Percentiles rank a stretch among this genome's conserved stretches.
Conservation (phyloP, 2,329 filamentous ascomycete genomes). For the Didymella segeticola region DNA sequence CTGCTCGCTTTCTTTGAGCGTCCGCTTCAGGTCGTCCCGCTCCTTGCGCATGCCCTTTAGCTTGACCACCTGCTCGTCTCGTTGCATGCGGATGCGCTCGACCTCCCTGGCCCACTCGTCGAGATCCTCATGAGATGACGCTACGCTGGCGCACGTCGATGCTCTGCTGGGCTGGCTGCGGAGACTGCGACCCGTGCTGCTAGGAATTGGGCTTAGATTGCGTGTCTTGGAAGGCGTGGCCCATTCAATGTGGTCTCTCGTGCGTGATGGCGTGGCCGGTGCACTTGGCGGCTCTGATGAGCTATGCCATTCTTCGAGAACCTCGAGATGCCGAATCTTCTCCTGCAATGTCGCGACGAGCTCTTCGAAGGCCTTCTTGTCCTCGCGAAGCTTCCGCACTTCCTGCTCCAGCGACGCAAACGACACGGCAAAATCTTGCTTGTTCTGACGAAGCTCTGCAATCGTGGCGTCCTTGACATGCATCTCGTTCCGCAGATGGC, state of each 20-base stretch:
- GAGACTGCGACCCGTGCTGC: slow-evolving; percentile 20
- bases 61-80: slow-evolving; percentile 42
- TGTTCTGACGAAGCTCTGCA: slow-evolving; percentile 33
- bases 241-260: slow-evolving; percentile 19
- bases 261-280: slow-evolving; percentile 11
- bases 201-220: slow-evolving; percentile 10
- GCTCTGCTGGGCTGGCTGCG: slow-evolving; percentile 25
- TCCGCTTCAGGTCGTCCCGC: slow-evolving; percentile 39
- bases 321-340: slow-evolving; percentile 37
- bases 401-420: slow-evolving; percentile 41
- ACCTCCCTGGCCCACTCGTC: slow-evolving; percentile 43
- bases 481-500: slow-evolving; percentile 27
- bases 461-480: slow-evolving; percentile 37
- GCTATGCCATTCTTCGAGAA: slow-evolving; percentile 32
- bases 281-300: slow-evolving; percentile 12
- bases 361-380: slow-evolving; percentile 40
- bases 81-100: slow-evolving; percentile 42
- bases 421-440: slow-evolving; percentile 31
- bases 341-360: slow-evolving; percentile 41
- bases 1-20: slow-evolving; percentile 40
- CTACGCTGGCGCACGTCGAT: slow-evolving; percentile 28
- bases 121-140: slow-evolving; percentile 27
- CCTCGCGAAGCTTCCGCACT: slow-evolving; percentile 34
- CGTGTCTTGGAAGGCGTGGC: slow-evolving; percentile 19
- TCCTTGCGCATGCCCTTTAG: slow-evolving; percentile 43